Percentiles rank a stretch among this genome's conserved stretches.
Evolutionary conservation across 1,284 basidiomycete genomes (phyloP).

Genomic region (Malassezia brasiliensis): DNA sequence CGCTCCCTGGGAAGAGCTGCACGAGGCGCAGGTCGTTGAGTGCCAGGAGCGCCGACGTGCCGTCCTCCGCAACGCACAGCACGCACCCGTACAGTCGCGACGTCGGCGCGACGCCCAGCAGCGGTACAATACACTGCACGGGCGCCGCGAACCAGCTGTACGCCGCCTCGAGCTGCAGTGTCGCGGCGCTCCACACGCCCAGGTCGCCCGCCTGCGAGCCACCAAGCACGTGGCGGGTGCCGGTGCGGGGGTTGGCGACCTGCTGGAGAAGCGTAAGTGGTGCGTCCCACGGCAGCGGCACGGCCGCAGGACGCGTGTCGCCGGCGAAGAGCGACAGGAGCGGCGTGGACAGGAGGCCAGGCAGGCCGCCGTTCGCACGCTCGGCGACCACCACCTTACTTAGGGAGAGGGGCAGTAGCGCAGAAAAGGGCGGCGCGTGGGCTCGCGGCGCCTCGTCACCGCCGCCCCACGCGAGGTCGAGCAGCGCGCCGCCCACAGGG

Average conservation of each 20-base stretch:
- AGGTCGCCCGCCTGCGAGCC: slow-evolving; percentile 26
- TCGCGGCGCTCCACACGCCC: slow-evolving; percentile 56
- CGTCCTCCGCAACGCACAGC: slow-evolving; percentile 66
- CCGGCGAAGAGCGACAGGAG: neutral
- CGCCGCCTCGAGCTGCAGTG: slow-evolving; percentile 58
- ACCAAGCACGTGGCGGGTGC: slow-evolving; percentile 13
- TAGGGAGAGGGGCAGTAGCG: slow-evolving; percentile 1
- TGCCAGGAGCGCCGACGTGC: slow-evolving; percentile 68
- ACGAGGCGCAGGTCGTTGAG: slow-evolving; percentile 61
- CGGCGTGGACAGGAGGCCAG: neutral
- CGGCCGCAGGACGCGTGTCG: neutral
- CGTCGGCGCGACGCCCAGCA: slow-evolving; percentile 53
- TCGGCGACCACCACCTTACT: neutral
- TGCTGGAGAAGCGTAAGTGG: slow-evolving; percentile 8
- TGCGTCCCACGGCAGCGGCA: slow-evolving; percentile 4
- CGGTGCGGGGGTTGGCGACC: slow-evolving; percentile 16
- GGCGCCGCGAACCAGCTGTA: slow-evolving; percentile 64
- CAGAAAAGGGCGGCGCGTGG: neutral
- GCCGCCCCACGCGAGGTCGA: neutral
- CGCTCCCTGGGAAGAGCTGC: slow-evolving; percentile 66
- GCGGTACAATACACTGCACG: slow-evolving; percentile 56
- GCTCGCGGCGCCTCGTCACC: neutral
- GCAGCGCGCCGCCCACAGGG: neutral
- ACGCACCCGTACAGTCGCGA: slow-evolving; percentile 62
- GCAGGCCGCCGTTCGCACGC: neutral